These are phyloP conservation scores for Amaranthus cruentus DNA, from an alignment of 148 eudicot genomes.

Conservation along the genomic window DNA sequence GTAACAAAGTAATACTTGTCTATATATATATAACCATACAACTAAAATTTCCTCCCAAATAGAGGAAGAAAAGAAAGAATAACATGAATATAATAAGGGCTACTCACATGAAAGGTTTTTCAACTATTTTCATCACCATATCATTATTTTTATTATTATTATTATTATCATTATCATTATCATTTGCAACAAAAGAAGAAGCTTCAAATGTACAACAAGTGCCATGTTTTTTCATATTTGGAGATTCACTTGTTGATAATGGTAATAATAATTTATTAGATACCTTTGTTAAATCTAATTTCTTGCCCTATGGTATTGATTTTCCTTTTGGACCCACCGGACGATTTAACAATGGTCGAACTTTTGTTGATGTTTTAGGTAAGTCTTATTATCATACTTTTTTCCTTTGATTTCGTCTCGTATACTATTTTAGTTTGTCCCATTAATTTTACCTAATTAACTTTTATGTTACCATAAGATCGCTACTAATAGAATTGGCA, in stretches of 20 bases:
- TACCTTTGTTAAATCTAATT: slow-evolving; percentile 58
- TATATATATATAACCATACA: too few species aligned
- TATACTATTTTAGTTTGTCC: too few species aligned
- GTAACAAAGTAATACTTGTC: too few species aligned
- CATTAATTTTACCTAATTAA: too few species aligned
- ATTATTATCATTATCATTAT: too few species aligned
- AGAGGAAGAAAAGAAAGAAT: not conserved
- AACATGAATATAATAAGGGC: not conserved
- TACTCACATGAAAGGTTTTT: not conserved
- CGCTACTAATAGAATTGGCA: too few species aligned
- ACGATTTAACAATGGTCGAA: slow-evolving; percentile 67
- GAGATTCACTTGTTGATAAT: slow-evolving; percentile 70
- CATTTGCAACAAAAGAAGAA: too few species aligned
- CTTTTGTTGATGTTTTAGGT: slow-evolving; percentile 58
- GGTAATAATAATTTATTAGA: slow-evolving; percentile 58
- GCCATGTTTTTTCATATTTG: slow-evolving; percentile 60
- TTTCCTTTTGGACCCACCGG: slow-evolving; percentile 59
- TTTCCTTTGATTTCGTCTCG: not conserved
- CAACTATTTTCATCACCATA: too few species aligned
- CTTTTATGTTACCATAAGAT: too few species aligned
- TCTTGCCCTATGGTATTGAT: slow-evolving; percentile 65
- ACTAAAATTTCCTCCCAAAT: not conserved
- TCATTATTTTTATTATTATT: too few species aligned
- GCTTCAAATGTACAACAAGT: slow-evolving; percentile 25
- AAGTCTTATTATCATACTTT: not conserved